phyloP scores from a whole-genome alignment of 108 stramenopile species.

The Schizochytrium sp. region DNA sequence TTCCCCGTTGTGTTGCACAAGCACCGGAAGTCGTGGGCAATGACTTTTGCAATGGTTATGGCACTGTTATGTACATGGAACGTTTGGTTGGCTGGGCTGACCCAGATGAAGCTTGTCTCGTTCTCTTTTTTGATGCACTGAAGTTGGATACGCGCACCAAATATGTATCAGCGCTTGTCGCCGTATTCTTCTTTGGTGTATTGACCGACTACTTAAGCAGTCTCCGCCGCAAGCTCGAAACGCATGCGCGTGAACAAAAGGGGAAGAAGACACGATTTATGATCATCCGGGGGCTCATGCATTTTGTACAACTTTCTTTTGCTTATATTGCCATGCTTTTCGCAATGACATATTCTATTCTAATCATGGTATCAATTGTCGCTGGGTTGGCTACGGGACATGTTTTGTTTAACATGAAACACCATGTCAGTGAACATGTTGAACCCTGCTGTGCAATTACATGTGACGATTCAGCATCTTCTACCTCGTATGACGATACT shows the following conservation, averaged over 20 bases:
- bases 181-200: slow-evolving; percentile 11
- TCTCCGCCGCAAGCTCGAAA: slow-evolving; percentile 2
- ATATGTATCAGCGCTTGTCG: not conserved
- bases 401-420: slow-evolving; percentile 28
- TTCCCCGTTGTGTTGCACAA: not conserved
- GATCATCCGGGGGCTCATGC: not conserved
- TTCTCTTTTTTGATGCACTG: not conserved
- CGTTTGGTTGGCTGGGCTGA: slow-evolving; percentile 39
- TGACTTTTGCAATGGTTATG: slow-evolving; percentile 56
- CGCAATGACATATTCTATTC: slow-evolving; percentile 41
- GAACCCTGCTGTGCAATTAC: slow-evolving; percentile 55
- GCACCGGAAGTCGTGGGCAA: slow-evolving; percentile 1
- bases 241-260: not conserved
- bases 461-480: not conserved
- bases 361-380: slow-evolving; percentile 7
- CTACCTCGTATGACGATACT: not conserved
- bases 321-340: slow-evolving; percentile 58
- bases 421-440: not conserved
- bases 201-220: not conserved
- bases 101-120: slow-evolving; percentile 21
- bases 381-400: slow-evolving; percentile 12
- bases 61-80: slow-evolving; percentile 35
- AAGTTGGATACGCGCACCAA: slow-evolving; percentile 38
- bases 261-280: not conserved
- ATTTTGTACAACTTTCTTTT: slow-evolving; percentile 6